Evolutionary conservation across 2,329 filamentous ascomycete genomes (phyloP).

Genomic region (Cephalotrichum gorgonifer): DNA sequence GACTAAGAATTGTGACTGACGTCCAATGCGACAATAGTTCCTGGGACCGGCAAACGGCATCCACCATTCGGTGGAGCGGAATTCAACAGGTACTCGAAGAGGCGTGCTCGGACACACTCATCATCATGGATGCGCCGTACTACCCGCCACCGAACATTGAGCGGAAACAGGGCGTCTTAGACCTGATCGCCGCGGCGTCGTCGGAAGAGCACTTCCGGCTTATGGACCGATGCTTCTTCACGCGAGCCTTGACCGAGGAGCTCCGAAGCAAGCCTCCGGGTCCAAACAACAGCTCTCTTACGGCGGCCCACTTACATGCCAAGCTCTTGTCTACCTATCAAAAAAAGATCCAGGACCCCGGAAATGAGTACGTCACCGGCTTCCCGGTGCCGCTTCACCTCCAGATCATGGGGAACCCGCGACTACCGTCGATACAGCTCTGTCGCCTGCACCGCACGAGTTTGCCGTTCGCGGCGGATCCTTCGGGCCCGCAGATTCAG

Average conservation of each 20-base stretch:
- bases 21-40: conserved; percentile 26
- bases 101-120: conserved; percentile 41
- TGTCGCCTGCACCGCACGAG: conserved; percentile 34
- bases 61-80: conserved; percentile 42
- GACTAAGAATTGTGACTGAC: background rate
- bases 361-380: conserved; percentile 34
- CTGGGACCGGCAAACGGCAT: conserved; percentile 30
- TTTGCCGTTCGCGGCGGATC: conserved; percentile 27
- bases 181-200: conserved; percentile 44
- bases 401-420: conserved; percentile 42
- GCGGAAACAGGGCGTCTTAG: conserved; percentile 42
- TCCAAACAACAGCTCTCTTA: conserved; percentile 27
- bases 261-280: conserved; percentile 36
- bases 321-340: conserved; percentile 40
- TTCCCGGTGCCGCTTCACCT: conserved; percentile 45
- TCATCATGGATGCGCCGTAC: conserved; percentile 50
- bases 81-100: conserved; percentile 48
- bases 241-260: conserved; percentile 36
- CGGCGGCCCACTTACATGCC: conserved; percentile 44
- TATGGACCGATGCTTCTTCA: conserved; percentile 43
- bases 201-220: conserved; percentile 38
- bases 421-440: conserved; percentile 45
- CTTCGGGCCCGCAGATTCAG: conserved; percentile 34
- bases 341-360: conserved; percentile 36
- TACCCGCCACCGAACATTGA: conserved; percentile 42